Evolutionary conservation across 2,329 filamentous ascomycete genomes (phyloP), one percentile per base, ranked within the genome.

Genomic region (Colletotrichum sublineola): DNA sequence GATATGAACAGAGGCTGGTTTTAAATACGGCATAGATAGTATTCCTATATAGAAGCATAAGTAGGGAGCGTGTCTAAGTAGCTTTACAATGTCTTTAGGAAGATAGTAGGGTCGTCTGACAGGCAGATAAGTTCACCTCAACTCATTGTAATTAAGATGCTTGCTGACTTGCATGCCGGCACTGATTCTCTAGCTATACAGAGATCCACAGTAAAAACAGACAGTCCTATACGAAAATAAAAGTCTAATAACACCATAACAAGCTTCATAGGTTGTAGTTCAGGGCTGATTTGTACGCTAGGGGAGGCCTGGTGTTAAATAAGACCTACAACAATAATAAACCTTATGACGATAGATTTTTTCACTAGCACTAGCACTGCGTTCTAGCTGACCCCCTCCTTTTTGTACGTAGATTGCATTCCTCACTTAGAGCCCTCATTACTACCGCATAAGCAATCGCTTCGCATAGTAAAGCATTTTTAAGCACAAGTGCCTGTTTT

Each of bases 121-220:
- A 42, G n/a, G 14, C 44, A 15, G 31, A 50, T 46, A 36, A 24
- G 33, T 40, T 52, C 8, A 46, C 24, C 31, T 42, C 31, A 20
- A 48, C 15, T 20, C 33, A 38, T 64, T 33, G n/a, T 52, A 6
- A 8, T 40, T 36, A 40, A 12, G 24, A 46, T 52, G 31, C n/a
- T 15, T 36, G 63, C 63, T 57, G 50, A 65, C 63, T 57, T 65
- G 50, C 50, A 65, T 56, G n/a, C 14, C 48, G 62, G 36, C 36
- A 29, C 31, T 5, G 63, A 9, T 53, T 31, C 11, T 6, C 29
- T 3, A 7, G 29, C 3, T 31, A 2, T 8, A 1, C 7, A 33
- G 29, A 29, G 29, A 5, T 3, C 29, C 7, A n/a, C n/a, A n/a
- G n/a, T n/a, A n/a, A 36, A 14, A 46, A n/a, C 11, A 36, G 3